Conservation (phyloP, 1,284 basidiomycete genomes). For the Dichomitus squalens region DNA sequence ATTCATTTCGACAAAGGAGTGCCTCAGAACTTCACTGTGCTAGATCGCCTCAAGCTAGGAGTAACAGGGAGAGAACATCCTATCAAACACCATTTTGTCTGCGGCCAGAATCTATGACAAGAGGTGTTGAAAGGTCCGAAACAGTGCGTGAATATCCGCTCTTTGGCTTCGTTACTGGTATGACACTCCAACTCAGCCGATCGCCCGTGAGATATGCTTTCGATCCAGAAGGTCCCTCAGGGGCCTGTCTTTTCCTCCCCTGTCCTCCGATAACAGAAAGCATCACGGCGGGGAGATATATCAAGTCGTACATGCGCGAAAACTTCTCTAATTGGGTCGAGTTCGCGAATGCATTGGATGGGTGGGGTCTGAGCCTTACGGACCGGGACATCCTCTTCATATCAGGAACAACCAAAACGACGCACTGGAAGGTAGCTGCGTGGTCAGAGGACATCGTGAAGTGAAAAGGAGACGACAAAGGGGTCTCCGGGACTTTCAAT, state of each 20-base stretch:
- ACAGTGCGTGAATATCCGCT: too few species aligned
- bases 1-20: neutral
- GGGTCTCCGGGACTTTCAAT: neutral
- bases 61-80: too few species aligned
- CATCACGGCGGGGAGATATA: neutral
- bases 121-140: too few species aligned
- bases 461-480: neutral
- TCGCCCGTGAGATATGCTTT: too few species aligned
- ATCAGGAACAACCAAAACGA: constrained; percentile 18
- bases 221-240: too few species aligned
- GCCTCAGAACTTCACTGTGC: neutral
- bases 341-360: constrained; percentile 15
- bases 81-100: too few species aligned
- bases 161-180: too few species aligned
- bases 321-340: constrained; percentile 24
- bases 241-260: too few species aligned
- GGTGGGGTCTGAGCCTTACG: neutral
- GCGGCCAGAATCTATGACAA: too few species aligned
- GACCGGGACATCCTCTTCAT: constrained; percentile 20
- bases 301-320: constrained; percentile 12
- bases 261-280: too few species aligned
- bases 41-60: too few species aligned
- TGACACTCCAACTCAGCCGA: too few species aligned
- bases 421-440: constrained; percentile 18
- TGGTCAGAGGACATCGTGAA: neutral